Evolutionary conservation across 306 rosid species (phyloP), one percentile per base, ranked within the genome.

Genomic region (Argentina anserina): DNA sequence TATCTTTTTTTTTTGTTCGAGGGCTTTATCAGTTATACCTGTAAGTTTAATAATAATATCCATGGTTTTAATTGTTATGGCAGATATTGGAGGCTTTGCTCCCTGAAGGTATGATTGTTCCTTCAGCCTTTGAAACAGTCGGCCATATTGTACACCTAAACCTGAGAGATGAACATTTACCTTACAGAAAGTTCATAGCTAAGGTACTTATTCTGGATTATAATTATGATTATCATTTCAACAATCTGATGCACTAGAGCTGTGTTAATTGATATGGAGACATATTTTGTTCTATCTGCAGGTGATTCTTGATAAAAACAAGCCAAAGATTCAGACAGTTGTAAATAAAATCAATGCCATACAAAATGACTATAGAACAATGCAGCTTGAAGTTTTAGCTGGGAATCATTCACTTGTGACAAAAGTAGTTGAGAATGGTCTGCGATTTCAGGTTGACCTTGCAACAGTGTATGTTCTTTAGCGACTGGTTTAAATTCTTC

Each of bases 401-500:
- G 98, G 98, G 81, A 94, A 89, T 75, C 96, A 79, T 73, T 94
- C 98, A 65, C 97, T 94, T 39, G 95, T 89, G 82, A 91, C 98
- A 39, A 91, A 86, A 34, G 85, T 91, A 43, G 88, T 81, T 77
- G 98, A 94, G 80, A 94, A 88, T 53, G 98, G 97, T 39, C 58
- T 94, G 75, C 88, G 89, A 75, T 94, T 94, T 84, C 91, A 91
- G 65, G 88, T 91, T 86, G 96, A 94, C 85, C 84, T 94, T 71
- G 90, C 95, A 84, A 75, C 92, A 75, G 98, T 94, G 98, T 94
- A 88, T 75, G 88, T 78, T 82, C 79, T 79, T 78, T 76, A 62
- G 71, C 73, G n/a, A 18, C 43, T 21, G 65, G 18, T 47, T 41
- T 77, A 23, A 70, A 29, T 47, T 28, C 31, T 63, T 58, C 50